Evolutionary conservation across 441 rosid genomes (phyloP), one percentile per base, ranked within the genome.

Genomic region (Adansonia gregorii): DNA sequence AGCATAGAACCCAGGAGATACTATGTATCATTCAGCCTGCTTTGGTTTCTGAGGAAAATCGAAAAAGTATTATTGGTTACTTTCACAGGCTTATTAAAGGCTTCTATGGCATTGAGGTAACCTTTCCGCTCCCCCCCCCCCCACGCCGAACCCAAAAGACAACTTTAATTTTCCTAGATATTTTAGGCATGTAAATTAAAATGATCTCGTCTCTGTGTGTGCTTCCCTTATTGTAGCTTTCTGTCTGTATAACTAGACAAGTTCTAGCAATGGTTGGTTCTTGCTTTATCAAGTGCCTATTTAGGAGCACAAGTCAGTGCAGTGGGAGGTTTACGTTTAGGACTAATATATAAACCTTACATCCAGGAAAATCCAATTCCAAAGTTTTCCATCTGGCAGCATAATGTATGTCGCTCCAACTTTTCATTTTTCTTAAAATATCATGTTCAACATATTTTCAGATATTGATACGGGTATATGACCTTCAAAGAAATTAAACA

Each of bases 1-100:
- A 94, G 86, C 79, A 83, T 68, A 94, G 97, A 84, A 86, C 79
- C 82, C 85, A 82, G 74, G 99, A 95, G 85, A 90, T 94, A 70
- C 74, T 94, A 49, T 79, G 81, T 81, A 43, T 77, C 46, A 85
- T 91, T 79, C 95, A 89, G 82, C 97, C 97, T 8, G 73, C 88
- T 75, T 73, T 73, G 71, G 84, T 83, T 79, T 89, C 97, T 60
- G 93, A 94, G 84, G 77, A 78, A 71, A 88, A 65, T 79, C 86
- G 98, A 79, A 86, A 81, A 39, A 90, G 80, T 60, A 84, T 91
- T 49, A 84, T 93, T 74, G 76, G 86, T 75, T 86, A 88, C 78
- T 41, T 94, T 63, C 85, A 75, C 80, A 82, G 74, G 72, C 84
- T 91, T 74, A 80, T 93, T 46, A 86, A 81, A 77, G 82, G 60